These are phyloP conservation scores for Eucalyptus polybractea DNA, from an alignment of 345 rosid genomes.

Conservation along the genomic window DNA sequence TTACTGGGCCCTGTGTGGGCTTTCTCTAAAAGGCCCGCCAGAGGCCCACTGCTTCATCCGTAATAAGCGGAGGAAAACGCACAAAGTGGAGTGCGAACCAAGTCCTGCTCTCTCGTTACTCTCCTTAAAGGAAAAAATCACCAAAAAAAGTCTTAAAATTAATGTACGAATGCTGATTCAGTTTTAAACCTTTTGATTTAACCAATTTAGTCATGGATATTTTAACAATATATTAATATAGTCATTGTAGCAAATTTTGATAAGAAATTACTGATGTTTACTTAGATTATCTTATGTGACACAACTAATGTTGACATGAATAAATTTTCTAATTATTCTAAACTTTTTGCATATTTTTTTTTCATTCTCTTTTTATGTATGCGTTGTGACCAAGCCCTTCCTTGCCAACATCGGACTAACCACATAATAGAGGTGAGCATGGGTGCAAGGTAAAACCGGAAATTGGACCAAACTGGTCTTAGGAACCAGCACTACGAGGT, in stretches of 20 bases:
- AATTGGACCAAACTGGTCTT: too few relatives aligned
- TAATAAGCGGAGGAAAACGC: neutral
- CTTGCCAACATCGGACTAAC: accelerated
- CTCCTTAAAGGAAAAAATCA: too few relatives aligned
- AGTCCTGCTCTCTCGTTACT: neutral
- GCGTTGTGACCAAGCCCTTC: accelerated
- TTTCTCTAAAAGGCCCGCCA: neutral
- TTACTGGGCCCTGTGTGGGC: neutral
- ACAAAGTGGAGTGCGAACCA: neutral
- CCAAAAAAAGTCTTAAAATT: too few relatives aligned
- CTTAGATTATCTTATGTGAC: accelerated
- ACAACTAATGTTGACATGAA: too few relatives aligned
- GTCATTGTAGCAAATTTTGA: accelerated
- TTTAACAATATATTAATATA: too few relatives aligned
- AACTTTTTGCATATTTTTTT: too few relatives aligned
- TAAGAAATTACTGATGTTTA: accelerated
- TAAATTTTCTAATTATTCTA: accelerated
- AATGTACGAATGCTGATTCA: too few relatives aligned
- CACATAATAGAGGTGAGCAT: neutral
- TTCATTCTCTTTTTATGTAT: too few relatives aligned
- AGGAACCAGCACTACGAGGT: neutral
- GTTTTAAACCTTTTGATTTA: too few relatives aligned
- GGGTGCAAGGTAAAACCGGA: too few relatives aligned
- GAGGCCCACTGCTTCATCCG: accelerated
- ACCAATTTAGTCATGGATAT: too few relatives aligned